Base-by-base conservation (phyloP, 108 stramenopile species). In the Conticribra guillardii region DNA sequence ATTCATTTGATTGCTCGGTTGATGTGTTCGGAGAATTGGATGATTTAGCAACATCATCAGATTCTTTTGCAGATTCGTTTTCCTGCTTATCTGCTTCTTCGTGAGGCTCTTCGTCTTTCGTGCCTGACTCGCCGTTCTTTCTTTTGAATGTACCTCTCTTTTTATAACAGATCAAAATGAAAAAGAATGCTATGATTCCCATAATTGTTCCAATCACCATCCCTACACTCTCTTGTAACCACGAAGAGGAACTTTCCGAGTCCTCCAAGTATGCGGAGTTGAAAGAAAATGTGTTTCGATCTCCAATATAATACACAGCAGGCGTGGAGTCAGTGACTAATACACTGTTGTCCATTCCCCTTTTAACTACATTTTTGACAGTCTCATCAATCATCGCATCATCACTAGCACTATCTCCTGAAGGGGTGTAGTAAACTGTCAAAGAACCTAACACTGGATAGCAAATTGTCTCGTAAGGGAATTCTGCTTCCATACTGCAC, bases 221-320 rank as follows among this genome's bases (percentile, higher is more conserved):
- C 5, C 14, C 4, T 14, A 19, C 34, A 26, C 58, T 34, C 33
- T 19, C 33, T 17, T 37, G 19, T 11, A 22, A 21, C 58, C 58
- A 59, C 18, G 27, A 59, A 16, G 58, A 37, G 8, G 9, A 34
- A 31, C 15, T 34, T 4, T 37, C 33, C 3, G 33, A 11, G 34
- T 37, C 37, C 22, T 37, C 14, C 58, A 59, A 19, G 33, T 27
- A 37, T 45, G 54, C 24, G 0, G 71, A 71, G 16, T 55, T 55
- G 51, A 60, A 37, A 1, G 7, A 26, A 34, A 54, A 44, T 0
- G 26, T 21, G 37, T 71, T 61, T 21, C 71, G 71, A 44, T 63
- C 71, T 27, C 62, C 71, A 30, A 73, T 52, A 54, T 63, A 73
- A 26, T 48, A 63, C 7, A 45, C 60, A 27, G 70, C 60, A 19